Evolutionary conservation across 192 early-diverging fungal genomes (phyloP).

Genomic region (Entomortierella chlamydospora): DNA sequence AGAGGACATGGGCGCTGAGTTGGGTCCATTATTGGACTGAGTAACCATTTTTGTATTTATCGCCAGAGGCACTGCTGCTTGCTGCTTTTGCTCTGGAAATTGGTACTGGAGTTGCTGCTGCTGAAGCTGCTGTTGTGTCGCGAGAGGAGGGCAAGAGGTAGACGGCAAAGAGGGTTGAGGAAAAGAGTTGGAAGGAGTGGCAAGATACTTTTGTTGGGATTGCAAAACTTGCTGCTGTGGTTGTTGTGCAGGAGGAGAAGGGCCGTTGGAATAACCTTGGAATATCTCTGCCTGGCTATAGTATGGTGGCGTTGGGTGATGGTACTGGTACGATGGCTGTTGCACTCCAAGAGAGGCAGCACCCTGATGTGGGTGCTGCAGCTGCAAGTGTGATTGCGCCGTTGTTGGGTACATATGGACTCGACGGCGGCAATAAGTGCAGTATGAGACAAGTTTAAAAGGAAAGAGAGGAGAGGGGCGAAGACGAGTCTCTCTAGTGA

Average conservation of each 20-base stretch:
- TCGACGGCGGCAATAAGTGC: not conserved
- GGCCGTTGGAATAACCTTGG: not conserved
- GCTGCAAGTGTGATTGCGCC: conserved; percentile 5
- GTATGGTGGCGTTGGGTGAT: conserved; percentile 37
- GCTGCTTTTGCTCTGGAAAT: conserved; percentile 6
- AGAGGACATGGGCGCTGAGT: conserved; percentile 1
- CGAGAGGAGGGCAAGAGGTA: not conserved
- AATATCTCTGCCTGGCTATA: conserved; percentile 13
- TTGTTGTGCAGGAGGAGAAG: conserved; percentile 9
- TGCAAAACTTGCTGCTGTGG: conserved; percentile 10
- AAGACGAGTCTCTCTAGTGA: not conserved
- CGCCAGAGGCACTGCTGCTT: conserved; percentile 12
- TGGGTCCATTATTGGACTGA: not conserved
- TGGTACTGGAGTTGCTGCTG: conserved; percentile 30
- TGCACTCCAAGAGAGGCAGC: conserved; percentile 6
- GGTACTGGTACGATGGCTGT: conserved; percentile 12
- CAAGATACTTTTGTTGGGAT: conserved; percentile 18
- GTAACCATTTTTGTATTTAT: conserved; percentile 18
- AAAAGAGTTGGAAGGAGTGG: conserved; percentile 19
- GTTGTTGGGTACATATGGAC: conserved; percentile 18
- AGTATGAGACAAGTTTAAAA: not conserved
- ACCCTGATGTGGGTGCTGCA: conserved; percentile 3
- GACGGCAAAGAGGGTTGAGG: not conserved
- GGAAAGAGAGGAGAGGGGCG: not conserved
- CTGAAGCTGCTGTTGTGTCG: conserved; percentile 12